Conservation (phyloP, 495 filamentous ascomycete species). For the Staphylotrichum tortipilum region DNA sequence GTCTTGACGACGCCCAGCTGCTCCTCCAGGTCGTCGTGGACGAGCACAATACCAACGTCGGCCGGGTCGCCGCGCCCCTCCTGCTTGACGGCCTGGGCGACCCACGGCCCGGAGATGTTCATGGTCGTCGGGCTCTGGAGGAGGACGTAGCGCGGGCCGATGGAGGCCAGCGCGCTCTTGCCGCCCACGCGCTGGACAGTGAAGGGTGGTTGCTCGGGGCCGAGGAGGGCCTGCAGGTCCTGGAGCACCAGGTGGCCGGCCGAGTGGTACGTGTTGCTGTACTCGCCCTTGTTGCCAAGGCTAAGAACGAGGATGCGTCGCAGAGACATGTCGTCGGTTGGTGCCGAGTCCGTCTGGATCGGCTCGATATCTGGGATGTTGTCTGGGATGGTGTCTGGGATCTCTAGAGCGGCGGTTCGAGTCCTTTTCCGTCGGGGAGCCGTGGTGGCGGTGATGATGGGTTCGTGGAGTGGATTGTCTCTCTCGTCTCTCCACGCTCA, state of each 20-base stretch:
- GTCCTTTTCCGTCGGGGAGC: not conserved
- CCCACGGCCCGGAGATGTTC: conserved; percentile 61
- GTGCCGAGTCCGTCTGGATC: not conserved
- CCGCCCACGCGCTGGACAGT: conserved; percentile 29
- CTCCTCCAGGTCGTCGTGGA: conserved; percentile 79
- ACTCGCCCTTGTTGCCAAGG: conserved; percentile 42
- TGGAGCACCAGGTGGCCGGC: conserved; percentile 66
- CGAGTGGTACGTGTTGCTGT: conserved; percentile 67
- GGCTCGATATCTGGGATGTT: too few species aligned
- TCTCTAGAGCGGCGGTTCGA: not conserved
- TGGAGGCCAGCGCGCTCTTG: conserved; percentile 31
- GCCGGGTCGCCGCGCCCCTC: conserved; percentile 19
- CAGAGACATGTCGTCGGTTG: conserved; percentile 16
- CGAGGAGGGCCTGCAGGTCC: conserved; percentile 40
- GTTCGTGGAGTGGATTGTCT: too few species aligned
- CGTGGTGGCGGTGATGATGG: not conserved
- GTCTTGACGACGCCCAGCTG: conserved; percentile 55
- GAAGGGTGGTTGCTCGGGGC: conserved; percentile 37
- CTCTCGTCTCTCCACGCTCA: too few species aligned
- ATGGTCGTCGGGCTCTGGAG: conserved; percentile 63
- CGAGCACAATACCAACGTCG: conserved; percentile 51
- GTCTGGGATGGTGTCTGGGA: too few species aligned
- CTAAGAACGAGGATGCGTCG: conserved; percentile 41
- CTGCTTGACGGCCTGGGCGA: conserved; percentile 38
- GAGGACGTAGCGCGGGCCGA: conserved; percentile 49